A percentile compares a stretch with the other conserved stretches of the same genome.
These are phyloP conservation scores for Chytriomyces confervae DNA, from an alignment of 192 early-diverging fungal genomes.

Conservation along the genomic window DNA sequence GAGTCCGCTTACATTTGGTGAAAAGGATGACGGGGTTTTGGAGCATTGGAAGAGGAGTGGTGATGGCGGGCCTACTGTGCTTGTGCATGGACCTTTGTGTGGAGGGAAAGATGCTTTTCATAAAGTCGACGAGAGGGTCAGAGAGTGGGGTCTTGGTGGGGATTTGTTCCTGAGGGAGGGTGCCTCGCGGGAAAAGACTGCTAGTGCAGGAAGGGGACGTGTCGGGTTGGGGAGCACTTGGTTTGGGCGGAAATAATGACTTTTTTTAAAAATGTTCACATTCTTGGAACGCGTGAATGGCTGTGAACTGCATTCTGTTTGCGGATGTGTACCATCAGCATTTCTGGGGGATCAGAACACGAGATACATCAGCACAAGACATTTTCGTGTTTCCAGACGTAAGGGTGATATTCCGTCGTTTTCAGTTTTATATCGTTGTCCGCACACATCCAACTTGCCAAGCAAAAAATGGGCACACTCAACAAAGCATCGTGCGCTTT, in stretches of 20 bases:
- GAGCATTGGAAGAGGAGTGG: slow-evolving; percentile 41
- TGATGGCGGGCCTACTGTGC: slow-evolving; percentile 42
- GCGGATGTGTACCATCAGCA: too few species aligned
- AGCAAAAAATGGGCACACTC: too few species aligned
- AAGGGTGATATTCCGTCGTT: too few species aligned
- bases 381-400: too few species aligned
- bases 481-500: too few species aligned
- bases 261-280: not conserved
- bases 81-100: slow-evolving; percentile 50
- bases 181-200: not conserved
- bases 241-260: not conserved
- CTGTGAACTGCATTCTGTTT: too few species aligned
- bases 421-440: too few species aligned
- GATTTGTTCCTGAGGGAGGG: slow-evolving; percentile 21
- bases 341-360: too few species aligned
- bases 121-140: slow-evolving; percentile 21
- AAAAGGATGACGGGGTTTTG: slow-evolving; percentile 24
- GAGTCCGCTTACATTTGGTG: slow-evolving; percentile 44
- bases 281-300: too few species aligned
- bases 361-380: too few species aligned
- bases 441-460: too few species aligned
- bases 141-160: slow-evolving; percentile 38
- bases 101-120: slow-evolving; percentile 27
- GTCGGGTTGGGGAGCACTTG: not conserved
- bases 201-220: not conserved